phyloP scores from a whole-genome alignment of 2,329 filamentous ascomycete species.

The Ascochyta fabae region DNA sequence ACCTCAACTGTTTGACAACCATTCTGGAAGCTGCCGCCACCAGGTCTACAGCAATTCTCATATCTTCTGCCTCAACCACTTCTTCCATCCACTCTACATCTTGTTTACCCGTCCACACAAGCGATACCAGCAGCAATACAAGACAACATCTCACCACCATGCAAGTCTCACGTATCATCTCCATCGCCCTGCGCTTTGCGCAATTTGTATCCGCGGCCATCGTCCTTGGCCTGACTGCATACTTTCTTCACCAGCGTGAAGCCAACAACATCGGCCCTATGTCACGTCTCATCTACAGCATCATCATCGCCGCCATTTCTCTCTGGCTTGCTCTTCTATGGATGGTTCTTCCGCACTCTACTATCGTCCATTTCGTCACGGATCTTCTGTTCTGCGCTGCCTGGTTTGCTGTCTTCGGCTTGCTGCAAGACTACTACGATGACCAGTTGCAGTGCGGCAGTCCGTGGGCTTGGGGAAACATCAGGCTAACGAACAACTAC shows the following conservation, averaged over 20 bases:
- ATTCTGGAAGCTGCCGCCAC: neutral
- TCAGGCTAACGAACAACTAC: constrained; percentile 50
- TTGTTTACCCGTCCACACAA: neutral
- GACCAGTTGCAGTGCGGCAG: constrained; percentile 29
- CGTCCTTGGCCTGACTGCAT: constrained; percentile 34
- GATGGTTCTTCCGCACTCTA: constrained; percentile 71
- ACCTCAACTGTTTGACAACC: neutral
- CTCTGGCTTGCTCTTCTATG: constrained; percentile 72
- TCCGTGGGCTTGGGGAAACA: constrained; percentile 59
- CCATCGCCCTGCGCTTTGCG: constrained; percentile 63
- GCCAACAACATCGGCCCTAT: constrained; percentile 59
- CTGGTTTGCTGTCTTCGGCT: constrained; percentile 62
- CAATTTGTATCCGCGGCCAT: constrained; percentile 73
- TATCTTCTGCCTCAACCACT: neutral
- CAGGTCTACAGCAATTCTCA: neutral
- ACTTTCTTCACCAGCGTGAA: constrained; percentile 26
- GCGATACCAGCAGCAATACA: neutral
- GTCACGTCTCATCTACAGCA: constrained; percentile 75
- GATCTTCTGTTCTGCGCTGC: constrained; percentile 72
- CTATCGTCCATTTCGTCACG: constrained; percentile 72
- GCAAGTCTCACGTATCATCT: constrained; percentile 55
- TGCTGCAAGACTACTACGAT: constrained; percentile 50
- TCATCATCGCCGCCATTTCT: constrained; percentile 71
- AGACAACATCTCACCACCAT: constrained; percentile 20
- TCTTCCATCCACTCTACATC: neutral